A percentile compares a stretch with the other conserved stretches of the same genome.
Conservation (phyloP, 2,329 filamentous ascomycete genomes). For the Fusarium xylarioides region DNA sequence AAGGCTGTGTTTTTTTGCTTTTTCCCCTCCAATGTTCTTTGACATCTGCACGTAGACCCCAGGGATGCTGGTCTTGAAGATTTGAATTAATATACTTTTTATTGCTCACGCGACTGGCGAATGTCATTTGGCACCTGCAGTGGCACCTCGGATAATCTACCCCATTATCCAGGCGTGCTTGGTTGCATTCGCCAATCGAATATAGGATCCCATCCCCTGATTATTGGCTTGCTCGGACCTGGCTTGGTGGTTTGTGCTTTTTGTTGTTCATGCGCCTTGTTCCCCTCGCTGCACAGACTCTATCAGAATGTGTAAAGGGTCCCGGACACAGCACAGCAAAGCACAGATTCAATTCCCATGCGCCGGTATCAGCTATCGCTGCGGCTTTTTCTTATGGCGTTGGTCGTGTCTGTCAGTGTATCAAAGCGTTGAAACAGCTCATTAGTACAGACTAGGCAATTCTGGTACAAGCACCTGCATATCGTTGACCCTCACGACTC, state of each 20-base stretch:
- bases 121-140: slow-evolving; percentile 7
- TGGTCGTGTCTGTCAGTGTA: not conserved
- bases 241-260: not conserved
- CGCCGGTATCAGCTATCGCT: not conserved
- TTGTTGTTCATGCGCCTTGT: not conserved
- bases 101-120: not conserved
- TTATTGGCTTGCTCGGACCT: slow-evolving; percentile 13
- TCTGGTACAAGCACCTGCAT: not conserved
- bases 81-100: not conserved
- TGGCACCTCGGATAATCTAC: not conserved
- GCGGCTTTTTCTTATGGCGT: not conserved
- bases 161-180: not conserved
- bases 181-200: slow-evolving; percentile 30
- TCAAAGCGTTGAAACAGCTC: slow-evolving; percentile 5
- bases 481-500: slow-evolving; percentile 4
- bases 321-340: not conserved
- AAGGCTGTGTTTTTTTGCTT: slow-evolving; percentile 14
- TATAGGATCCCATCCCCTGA: not conserved
- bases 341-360: not conserved
- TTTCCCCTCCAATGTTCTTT: not conserved
- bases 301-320: not conserved
- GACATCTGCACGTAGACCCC: not conserved
- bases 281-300: slow-evolving; percentile 20
- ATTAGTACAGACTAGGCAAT: not conserved
- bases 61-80: not conserved